phyloP scores from a whole-genome alignment of 352 stramenopile genomes.

The Globisporangium acanthophoron region DNA sequence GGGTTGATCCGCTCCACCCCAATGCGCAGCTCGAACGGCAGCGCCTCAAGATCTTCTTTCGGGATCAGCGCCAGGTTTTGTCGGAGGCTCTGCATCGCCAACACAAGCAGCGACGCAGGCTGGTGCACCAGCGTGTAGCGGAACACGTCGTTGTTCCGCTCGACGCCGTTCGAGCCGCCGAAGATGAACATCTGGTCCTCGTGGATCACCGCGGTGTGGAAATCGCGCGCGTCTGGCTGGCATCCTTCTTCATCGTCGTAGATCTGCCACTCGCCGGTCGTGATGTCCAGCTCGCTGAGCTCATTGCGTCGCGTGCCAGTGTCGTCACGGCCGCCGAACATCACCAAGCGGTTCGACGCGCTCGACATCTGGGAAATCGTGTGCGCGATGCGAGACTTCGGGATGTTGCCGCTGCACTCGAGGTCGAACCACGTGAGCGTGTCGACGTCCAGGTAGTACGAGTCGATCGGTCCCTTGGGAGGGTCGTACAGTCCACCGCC shows the following conservation, averaged over 20 bases:
- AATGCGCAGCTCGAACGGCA: constrained; percentile 59
- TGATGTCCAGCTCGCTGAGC: constrained; percentile 59
- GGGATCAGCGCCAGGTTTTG: constrained; percentile 35
- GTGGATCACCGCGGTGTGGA: constrained; percentile 74
- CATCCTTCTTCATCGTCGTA: constrained; percentile 47
- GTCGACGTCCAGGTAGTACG: constrained; percentile 71
- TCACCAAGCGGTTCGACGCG: constrained; percentile 47
- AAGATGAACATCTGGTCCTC: constrained; percentile 79
- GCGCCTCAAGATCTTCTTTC: constrained; percentile 30
- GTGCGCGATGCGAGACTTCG: constrained; percentile 75
- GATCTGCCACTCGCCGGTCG: constrained; percentile 60
- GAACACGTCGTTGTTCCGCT: constrained; percentile 80
- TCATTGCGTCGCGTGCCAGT: constrained; percentile 61
- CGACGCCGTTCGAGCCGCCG: constrained; percentile 75
- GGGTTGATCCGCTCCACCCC: constrained; percentile 72
- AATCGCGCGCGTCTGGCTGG: constrained; percentile 75
- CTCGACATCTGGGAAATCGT: constrained; percentile 54
- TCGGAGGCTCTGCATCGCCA: constrained; percentile 64
- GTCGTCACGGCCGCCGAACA: constrained; percentile 79
- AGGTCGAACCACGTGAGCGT: constrained; percentile 64
- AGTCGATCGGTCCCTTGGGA: constrained; percentile 73
- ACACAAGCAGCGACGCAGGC: constrained; percentile 55
- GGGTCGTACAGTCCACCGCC: constrained; percentile 78
- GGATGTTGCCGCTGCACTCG: constrained; percentile 51
- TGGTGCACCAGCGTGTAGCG: constrained; percentile 57